These are phyloP conservation scores for Plasmodium chabaudi DNA, from an alignment of 169 alveolate species.

Conservation along the genomic window DNA sequence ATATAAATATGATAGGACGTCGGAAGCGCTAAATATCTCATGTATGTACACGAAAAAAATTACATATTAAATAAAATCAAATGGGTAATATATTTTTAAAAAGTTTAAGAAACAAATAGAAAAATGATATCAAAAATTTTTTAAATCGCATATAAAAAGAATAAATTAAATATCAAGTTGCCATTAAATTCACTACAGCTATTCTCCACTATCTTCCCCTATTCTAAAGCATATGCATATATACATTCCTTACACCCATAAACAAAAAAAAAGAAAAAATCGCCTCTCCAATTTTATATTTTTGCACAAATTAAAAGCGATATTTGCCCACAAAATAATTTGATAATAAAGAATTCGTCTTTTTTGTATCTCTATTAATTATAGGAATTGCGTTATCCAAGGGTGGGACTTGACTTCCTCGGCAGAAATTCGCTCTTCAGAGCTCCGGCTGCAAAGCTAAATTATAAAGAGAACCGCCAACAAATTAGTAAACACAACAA, in stretches of 20 bases:
- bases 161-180: too few species aligned
- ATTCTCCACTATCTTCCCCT: too few species aligned
- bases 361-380: not conserved
- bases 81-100: not conserved
- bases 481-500: not conserved
- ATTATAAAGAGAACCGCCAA: not conserved
- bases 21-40: not conserved
- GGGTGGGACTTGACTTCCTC: conserved; percentile 71
- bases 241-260: too few species aligned
- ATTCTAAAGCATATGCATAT: too few species aligned
- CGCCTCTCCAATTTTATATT: too few species aligned
- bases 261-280: too few species aligned
- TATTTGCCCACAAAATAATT: not conserved
- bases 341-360: not conserved
- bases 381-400: conserved; percentile 62
- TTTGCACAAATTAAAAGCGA: too few species aligned
- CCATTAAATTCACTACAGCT: too few species aligned
- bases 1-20: too few species aligned
- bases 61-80: conserved; percentile 5
- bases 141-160: too few species aligned
- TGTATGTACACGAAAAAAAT: conserved; percentile 1
- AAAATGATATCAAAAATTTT: too few species aligned
- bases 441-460: conserved; percentile 66
- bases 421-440: conserved; percentile 67
- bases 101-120: too few species aligned